A percentile compares a stretch with the other conserved stretches of the same genome.
Evolutionary conservation across 2,329 filamentous ascomycete genomes (phyloP).

Genomic region (Hymenotorrendiella dingleyae): DNA sequence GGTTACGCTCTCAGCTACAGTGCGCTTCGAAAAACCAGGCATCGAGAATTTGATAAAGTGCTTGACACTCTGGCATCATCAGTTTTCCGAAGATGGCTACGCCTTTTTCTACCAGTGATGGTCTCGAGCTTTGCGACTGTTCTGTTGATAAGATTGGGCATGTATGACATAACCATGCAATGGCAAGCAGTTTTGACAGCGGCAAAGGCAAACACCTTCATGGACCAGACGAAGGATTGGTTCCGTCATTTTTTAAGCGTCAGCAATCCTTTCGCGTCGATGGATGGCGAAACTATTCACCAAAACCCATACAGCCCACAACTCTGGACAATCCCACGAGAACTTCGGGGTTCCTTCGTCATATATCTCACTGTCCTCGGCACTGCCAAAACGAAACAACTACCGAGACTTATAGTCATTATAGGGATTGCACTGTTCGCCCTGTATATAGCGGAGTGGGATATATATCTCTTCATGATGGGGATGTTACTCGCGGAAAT

Average conservation of each 20-base stretch:
- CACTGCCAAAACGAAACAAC: conserved; percentile 7
- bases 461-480: conserved; percentile 15
- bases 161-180: too few relatives aligned
- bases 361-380: conserved; percentile 13
- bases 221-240: conserved; percentile 6
- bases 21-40: conserved; percentile 33
- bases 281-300: conserved; percentile 2
- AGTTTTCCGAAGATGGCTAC: conserved; percentile 37
- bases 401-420: conserved; percentile 2
- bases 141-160: not conserved
- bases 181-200: not conserved
- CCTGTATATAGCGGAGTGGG: conserved; percentile 9
- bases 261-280: conserved; percentile 1
- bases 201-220: not conserved
- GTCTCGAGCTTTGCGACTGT: conserved; percentile 4
- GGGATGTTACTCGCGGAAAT: conserved; percentile 14
- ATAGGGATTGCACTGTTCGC: conserved; percentile 5
- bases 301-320: conserved; percentile 3
- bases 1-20: conserved; percentile 39
- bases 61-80: conserved; percentile 36
- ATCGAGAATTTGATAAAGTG: conserved; percentile 30
- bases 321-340: conserved; percentile 17
- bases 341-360: conserved; percentile 18
- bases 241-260: not conserved
- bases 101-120: conserved; percentile 36